Evolutionary conservation across 371 early-diverging fungal species (phyloP), one percentile per base, ranked within the genome.

Genomic region (Syncephalastrum monosporum): DNA sequence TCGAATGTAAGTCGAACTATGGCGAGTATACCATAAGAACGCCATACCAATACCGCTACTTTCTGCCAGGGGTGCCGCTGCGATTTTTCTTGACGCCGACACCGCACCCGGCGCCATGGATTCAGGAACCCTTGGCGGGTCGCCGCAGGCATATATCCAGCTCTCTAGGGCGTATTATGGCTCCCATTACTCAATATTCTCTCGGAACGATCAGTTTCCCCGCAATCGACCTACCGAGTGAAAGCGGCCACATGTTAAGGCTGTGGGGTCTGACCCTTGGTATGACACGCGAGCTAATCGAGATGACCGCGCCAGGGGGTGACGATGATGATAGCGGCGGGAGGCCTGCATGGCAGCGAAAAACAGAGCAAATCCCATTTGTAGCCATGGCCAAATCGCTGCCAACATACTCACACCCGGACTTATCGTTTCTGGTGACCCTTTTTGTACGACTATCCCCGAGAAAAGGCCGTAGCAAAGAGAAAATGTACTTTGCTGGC

Each of bases 251-350:
- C 33, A 56, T 60, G 10, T 61, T 84, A 42, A 71, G 82, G 14
- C 57, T 88, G 14, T 86, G 89, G 89, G 89, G 89, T 16, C 56
- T 88, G 48, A 88, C 89, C 0, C 53, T 88, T 53, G 79, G 83
- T 38, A 83, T 88, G 84, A 85, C 84, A 21, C 69, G 71, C 0
- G 87, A 88, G 54, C 56, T 88, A 21, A 57, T 86, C 45, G 70
- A 77, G 41, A 56, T 79, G 29, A 67, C 75, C 43, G 63, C 64
- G 23, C 60, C 65, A 24, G 27, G 50, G 56, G 24, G 10, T 0
- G 12, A 23, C 3, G 47, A 17, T 3, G 47, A 10, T 14, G 16
- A 45, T 3, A 43, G 13, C 7, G 50, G 25, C 12, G 59, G 64
- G 59, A 64, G 64, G 64, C 64, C 64, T 64, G 56, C 56, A 55